These are phyloP conservation scores for Staphylotrichum tortipilum DNA, from an alignment of 495 filamentous ascomycete species.

Conservation along the genomic window DNA sequence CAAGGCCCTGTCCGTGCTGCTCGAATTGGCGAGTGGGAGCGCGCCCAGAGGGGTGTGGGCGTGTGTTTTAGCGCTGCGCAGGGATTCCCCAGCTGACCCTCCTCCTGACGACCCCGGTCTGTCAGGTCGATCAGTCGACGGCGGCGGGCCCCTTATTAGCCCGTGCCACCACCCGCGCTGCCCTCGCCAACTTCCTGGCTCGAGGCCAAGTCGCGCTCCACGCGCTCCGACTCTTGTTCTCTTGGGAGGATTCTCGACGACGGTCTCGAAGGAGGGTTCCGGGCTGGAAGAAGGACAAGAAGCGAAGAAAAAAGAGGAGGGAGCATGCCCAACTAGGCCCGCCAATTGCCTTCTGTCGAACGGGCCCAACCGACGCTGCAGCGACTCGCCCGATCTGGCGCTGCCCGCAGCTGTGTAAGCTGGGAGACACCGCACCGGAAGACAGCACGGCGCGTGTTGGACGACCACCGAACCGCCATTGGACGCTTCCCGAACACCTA, in stretches of 20 bases:
- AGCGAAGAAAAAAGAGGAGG: too few species aligned
- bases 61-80: constrained; percentile 8
- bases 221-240: neutral
- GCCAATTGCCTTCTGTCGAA: neutral
- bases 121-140: neutral
- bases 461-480: neutral
- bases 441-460: neutral
- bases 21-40: too few species aligned
- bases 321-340: neutral
- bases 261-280: neutral
- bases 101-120: neutral
- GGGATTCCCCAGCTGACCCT: constrained; percentile 11
- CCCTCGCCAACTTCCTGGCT: neutral
- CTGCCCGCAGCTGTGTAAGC: too few species aligned
- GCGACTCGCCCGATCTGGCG: too few species aligned
- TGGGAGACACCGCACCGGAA: too few species aligned
- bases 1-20: too few species aligned
- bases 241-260: neutral
- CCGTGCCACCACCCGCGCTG: neutral
- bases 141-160: constrained; percentile 7
- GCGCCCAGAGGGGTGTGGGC: neutral
- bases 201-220: neutral
- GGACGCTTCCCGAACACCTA: neutral
- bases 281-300: too few species aligned
- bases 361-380: too few species aligned